Base-by-base conservation (phyloP, 2,329 filamentous ascomycete genomes). In the Alternaria sp. region DNA sequence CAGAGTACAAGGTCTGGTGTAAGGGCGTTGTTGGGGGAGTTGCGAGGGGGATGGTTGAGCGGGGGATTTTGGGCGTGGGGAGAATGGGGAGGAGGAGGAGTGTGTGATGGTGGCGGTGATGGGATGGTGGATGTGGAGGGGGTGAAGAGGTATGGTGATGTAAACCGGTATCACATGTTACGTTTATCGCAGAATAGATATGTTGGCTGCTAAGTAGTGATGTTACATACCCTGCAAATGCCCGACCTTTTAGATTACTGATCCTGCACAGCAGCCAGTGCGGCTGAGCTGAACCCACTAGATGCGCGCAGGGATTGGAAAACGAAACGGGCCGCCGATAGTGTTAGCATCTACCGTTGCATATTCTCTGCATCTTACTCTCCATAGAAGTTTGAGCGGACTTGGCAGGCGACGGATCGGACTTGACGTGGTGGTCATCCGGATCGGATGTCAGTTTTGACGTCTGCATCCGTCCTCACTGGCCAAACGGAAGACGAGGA, bases 21-120 rank as follows among this genome's bases (percentile, higher is more conserved):
- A 40, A 3, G 32, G 32, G 0, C 15, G 0, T 40, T 5, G 32
- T 0, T 0, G 32, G 32, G 0, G 32, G 32, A 9, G 32, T n/a
- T 40, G 15, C 32, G 32, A 40, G 32, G 32, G 32, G 32, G 0
- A 40, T 40, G 32, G 32, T 40, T n/a, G 32, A 40, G 15, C 32
- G 32, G 15, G 30, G 30, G 1, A 1, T 32, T 0, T 4, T 32
- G 32, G 15, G 15, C 6, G 8, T 25, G 23, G 23, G 4, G 23
- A 8, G 26, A 10, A 28, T 10, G 25, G 9, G 26, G 1, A 36
- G 13, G 13, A 40, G 32, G 8, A n/a, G 32, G 8, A 36, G 32
- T 36, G 32, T 36, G 13, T 36, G 2, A 45, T 6, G 28, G 12
- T 10, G 28, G 2, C 13, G 28, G 12, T 3, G 28, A 32, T 30